Percentiles rank a stretch among this genome's conserved stretches.
Conservation (phyloP, 208 protist genomes). For the Crithidia mellificae region DNA sequence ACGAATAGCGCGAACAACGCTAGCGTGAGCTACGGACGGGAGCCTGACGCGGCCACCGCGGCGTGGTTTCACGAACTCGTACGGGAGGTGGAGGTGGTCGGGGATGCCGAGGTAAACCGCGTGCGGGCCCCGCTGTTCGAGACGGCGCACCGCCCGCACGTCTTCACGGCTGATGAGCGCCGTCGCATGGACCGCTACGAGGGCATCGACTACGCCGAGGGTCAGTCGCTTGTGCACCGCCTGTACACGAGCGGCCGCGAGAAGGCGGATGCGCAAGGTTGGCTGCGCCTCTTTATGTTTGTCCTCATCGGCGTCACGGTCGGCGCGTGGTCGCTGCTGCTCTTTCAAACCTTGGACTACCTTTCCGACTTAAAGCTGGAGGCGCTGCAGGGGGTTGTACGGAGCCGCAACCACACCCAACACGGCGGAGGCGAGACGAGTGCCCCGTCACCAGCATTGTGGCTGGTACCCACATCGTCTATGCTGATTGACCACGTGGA, state of each 20-base stretch:
- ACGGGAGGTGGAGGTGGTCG: conserved; percentile 45
- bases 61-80: conserved; percentile 57
- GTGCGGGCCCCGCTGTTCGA: conserved; percentile 52
- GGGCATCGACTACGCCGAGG: conserved; percentile 76
- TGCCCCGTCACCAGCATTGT: neutral
- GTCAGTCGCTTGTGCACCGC: conserved; percentile 55
- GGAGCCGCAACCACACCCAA: conserved; percentile 20
- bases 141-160: conserved; percentile 46
- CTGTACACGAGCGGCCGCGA: conserved; percentile 29
- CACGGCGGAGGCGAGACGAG: neutral
- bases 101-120: conserved; percentile 49
- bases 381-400: conserved; percentile 39
- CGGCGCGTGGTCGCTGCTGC: conserved; percentile 63
- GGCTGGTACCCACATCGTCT: neutral
- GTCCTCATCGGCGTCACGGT: conserved; percentile 60
- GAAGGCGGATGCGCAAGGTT: conserved; percentile 31
- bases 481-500: neutral
- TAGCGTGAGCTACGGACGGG: conserved; percentile 1
- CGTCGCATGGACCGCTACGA: conserved; percentile 80
- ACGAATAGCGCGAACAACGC: too few relatives aligned
- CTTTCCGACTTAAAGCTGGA: conserved; percentile 45
- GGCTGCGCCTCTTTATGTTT: conserved; percentile 68
- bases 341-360: conserved; percentile 76
- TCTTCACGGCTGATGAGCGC: conserved; percentile 63
- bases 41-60: conserved; percentile 37